Evolutionary conservation across 805 yeast species (phyloP), one percentile per base, ranked within the genome.

Genomic region (Kazachstania taianensis): DNA sequence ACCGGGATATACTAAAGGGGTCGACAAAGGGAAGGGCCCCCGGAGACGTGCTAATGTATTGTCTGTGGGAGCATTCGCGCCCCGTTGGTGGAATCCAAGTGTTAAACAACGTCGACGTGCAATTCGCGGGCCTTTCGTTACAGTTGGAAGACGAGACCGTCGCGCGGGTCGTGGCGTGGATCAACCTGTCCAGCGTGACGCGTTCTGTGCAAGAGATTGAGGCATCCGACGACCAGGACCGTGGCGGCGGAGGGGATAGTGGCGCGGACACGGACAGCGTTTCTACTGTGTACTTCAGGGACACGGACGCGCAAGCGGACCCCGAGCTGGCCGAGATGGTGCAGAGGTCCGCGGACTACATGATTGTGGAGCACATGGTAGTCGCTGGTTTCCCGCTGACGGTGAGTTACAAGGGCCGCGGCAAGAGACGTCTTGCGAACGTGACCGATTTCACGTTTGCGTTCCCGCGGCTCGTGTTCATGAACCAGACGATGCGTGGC

Each of bases 61-160:
- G 77, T 2, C 52, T 60, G 8, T 87, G 97, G 97, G 70, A 74
- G n/a, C 73, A 81, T 77, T 72, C 80, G 35, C 74, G 72, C 37
- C 85, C 94, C 0, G 80, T 89, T 38, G 97, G 96, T 22, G 97
- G 97, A 8, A 85, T 87, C 34, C 72, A 81, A n/a, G 77, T 87
- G 17, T 66, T 87, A 60, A 76, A 75, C 40, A 62, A 69, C 34
- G 77, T 84, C 17, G 72, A 72, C 25, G 64, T 83, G 14, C 56
- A 61, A 2, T 55, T 84, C 13, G 68, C 71, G 35, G 95, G 95
- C 1, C 48, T 87, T 41, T 74, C 73, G 41, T 47, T 89, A 3
- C 81, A 78, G 43, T 54, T 89, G 26, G 96, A 87, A 41, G 81
- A 80, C 43, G 63, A 61, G 1, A 73, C 87, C 0, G 79, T 86